Evolutionary conservation across 1,284 basidiomycete species (phyloP).

Genomic region (Golubevia pallescens): DNA sequence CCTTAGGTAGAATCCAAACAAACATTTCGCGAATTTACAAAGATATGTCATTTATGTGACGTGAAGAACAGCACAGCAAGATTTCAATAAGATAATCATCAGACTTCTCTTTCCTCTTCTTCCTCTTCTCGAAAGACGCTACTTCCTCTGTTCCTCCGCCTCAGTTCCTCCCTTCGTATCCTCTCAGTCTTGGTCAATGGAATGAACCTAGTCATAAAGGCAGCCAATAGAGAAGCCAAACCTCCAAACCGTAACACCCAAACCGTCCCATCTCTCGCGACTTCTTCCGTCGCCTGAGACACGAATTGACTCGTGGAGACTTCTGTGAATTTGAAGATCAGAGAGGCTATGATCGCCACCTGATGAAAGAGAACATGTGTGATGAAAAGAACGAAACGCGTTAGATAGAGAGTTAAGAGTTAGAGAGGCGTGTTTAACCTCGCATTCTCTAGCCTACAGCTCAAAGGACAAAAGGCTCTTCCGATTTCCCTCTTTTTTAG

Average conservation of each 20-base stretch:
- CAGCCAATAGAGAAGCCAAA: slow-evolving; percentile 64
- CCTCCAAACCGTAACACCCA: slow-evolving; percentile 95
- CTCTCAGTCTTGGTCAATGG: slow-evolving; percentile 38
- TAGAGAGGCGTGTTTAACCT: not conserved
- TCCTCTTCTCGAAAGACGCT: slow-evolving; percentile 67
- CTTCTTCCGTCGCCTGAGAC: slow-evolving; percentile 64
- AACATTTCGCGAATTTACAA: no score
- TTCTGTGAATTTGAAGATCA: slow-evolving; percentile 77
- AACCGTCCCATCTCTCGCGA: slow-evolving; percentile 70
- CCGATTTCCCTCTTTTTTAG: not conserved
- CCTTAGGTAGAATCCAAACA: no score
- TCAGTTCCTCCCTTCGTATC: not conserved
- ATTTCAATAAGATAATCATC: no score
- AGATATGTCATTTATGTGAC: no score
- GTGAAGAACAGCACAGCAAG: no score
- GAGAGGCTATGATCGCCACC: slow-evolving; percentile 85
- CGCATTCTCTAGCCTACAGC: not conserved
- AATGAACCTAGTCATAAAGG: slow-evolving; percentile 31
- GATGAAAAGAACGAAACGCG: slow-evolving; percentile 14
- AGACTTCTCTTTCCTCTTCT: no score
- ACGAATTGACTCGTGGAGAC: slow-evolving; percentile 70
- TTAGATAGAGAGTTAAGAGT: not conserved
- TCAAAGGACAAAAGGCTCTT: not conserved
- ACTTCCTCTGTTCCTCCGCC: not conserved
- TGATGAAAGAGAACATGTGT: slow-evolving; percentile 64